Evolutionary conservation across 2,329 filamentous ascomycete species (phyloP), one percentile per base, ranked within the genome.

Genomic region (Magnaporthales sp.): DNA sequence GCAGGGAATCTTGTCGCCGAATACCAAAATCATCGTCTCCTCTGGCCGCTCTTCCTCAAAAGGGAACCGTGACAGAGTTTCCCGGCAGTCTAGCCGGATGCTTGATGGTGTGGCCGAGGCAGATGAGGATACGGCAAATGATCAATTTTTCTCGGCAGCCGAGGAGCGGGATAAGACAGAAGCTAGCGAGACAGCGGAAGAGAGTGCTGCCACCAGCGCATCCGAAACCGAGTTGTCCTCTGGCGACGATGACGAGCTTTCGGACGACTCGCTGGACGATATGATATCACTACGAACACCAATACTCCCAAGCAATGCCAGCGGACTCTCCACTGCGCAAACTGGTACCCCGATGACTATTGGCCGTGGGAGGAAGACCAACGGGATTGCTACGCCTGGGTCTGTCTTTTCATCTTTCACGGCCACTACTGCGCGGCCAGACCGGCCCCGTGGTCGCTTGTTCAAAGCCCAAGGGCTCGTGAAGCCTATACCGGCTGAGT

Each of bases 351-450:
- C 93, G 1, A 87, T 92, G 74, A 91, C 91, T 0, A 72, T 88
- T 22, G 89, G 88, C 22, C 86, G 88, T 65, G 88, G 87, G 6
- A 80, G 84, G 56, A 84, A 80, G 70, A 85, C 84, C 0, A 93
- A 91, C 71, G 92, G 92, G 4, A 84, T 91, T 10, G 86, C 87
- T 61, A 96, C 92, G 0, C 93, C 94, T 0, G 92, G 91, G 0
- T 97, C 93, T 0, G 90, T 97, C 3, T 93, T 93, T 71, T 97
- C 94, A 0, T 92, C 86, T 73, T 94, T 93, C 71, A 97, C 93
- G 8, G 87, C 92, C 1, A 90, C 90, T 0, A 97, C 93, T 7
- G 87, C 92, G 64, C 86, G 92, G 51, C 89, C 86, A 5, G 89
- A 91, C 69, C 83, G 88, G 24, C 86, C 87, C 8, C 86, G 86